Base-by-base conservation (phyloP, 805 yeast genomes). In the Pichia gijzeniarum region DNA sequence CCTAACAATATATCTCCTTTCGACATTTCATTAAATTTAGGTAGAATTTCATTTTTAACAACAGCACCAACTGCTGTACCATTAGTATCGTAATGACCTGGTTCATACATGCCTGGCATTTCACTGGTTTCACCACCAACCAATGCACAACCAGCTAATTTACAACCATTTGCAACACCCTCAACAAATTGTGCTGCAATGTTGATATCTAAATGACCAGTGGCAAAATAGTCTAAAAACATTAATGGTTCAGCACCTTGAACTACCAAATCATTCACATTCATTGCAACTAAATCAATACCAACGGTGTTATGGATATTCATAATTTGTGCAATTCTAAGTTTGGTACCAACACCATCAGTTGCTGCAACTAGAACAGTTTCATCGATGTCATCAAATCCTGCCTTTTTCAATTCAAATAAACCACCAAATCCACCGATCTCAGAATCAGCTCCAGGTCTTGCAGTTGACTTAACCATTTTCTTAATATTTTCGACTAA, bases 41-140 rank as follows among this genome's bases (percentile, higher is more conserved):
- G 99, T 53, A 93, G 71, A 40, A 93, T 77, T 49, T 77, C 74
- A 46, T 70, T 67, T 59, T 84, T 87, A 54, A 77, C 70, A 5
- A 93, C 97, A 13, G 99, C 99, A 59, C 99, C 99, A 37, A 93
- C 90, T 44, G 97, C 95, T 32, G 99, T 95, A 67, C 99, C 99
- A 61, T 91, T 93, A 49, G 96, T 90, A 67, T 93, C 99, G 62
- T 93, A 93, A 68, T 93, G 98, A 30, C 95, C 95, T 46, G 81
- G 88, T 48, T 82, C 85, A 60, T 93, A 93, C 85, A 93, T 87
- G 53, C 99, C 99, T 22, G 99, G 99, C 99, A 93, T 93, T 73
- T 93, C 99, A 44, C 95, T 85, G 33, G 99, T 93, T 69, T 93
- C 99, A 54, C 99, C 99, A 46, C 99, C 99, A 44, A 93, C 96